Evolutionary conservation across 2,329 filamentous ascomycete genomes (phyloP).

Genomic region (Penicillium sp.): DNA sequence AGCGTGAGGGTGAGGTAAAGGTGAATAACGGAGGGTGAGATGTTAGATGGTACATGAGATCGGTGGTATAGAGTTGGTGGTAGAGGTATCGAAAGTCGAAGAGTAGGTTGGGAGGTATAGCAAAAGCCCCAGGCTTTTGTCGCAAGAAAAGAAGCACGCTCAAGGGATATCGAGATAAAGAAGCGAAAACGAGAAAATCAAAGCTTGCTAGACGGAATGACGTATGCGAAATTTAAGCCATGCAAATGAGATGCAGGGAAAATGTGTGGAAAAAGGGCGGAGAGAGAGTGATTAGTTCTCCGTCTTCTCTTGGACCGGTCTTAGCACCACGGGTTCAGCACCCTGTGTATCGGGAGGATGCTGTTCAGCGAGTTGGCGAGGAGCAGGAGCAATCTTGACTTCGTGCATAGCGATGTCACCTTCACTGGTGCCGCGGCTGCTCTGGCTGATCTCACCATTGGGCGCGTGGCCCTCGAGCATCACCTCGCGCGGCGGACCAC

Average conservation of each 20-base stretch:
- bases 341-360: conserved; percentile 16
- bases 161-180: conserved; percentile 28
- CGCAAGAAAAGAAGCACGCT: conserved; percentile 20
- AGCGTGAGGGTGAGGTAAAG: background rate
- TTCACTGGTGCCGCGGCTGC: conserved; percentile 32
- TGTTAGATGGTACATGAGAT: background rate
- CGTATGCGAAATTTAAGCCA: conserved; percentile 1
- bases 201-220: conserved; percentile 11
- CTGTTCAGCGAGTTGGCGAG: conserved; percentile 31
- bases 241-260: background rate
- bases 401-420: conserved; percentile 32
- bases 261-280: background rate
- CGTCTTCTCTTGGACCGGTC: conserved; percentile 25
- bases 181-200: conserved; percentile 12
- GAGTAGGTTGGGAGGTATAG: conserved; percentile 4
- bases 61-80: background rate
- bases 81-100: background rate
- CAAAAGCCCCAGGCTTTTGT: conserved; percentile 24
- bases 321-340: conserved; percentile 14
- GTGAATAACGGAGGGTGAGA: background rate
- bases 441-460: conserved; percentile 28
- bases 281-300: conserved; percentile 6
- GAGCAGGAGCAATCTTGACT: conserved; percentile 29
- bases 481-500: conserved; percentile 47
- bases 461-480: conserved; percentile 25